Evolutionary conservation across 768 basidiomycete genomes (phyloP).

Genomic region (Tylopilus plumbeoviolaceoides): DNA sequence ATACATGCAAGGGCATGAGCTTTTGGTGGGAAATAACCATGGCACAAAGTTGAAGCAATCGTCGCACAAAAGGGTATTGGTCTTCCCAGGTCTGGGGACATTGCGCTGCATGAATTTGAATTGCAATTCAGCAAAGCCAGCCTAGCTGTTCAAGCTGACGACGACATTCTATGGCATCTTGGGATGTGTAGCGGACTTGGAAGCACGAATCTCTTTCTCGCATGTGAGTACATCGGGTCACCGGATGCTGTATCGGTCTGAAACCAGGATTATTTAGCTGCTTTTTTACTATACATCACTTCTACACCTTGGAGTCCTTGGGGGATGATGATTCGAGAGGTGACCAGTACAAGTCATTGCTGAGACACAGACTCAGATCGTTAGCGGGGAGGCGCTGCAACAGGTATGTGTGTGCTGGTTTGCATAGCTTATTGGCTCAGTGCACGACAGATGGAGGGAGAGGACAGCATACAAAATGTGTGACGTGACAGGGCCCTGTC

Average conservation of each 20-base stretch:
- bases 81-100: constrained; percentile 3
- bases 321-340: constrained; percentile 7
- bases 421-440: not conserved
- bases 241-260: not conserved
- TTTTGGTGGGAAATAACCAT: not conserved
- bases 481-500: constrained; percentile 23
- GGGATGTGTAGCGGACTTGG: constrained; percentile 25
- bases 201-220: constrained; percentile 34
- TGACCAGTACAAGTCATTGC: constrained; percentile 24
- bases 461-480: constrained; percentile 11
- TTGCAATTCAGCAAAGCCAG: constrained; percentile 3
- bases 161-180: constrained; percentile 38
- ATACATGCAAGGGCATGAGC: constrained; percentile 15
- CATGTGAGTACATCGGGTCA: constrained; percentile 37
- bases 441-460: not conserved
- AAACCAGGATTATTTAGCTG: constrained; percentile 32
- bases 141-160: constrained; percentile 22
- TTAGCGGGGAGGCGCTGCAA: constrained; percentile 25
- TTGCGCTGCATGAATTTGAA: constrained; percentile 4
- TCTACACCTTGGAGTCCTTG: constrained; percentile 33
- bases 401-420: constrained; percentile 20
- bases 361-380: constrained; percentile 31
- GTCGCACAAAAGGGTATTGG: constrained; percentile 11
- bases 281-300: constrained; percentile 43
- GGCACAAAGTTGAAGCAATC: not conserved